Conservation (phyloP, 2,329 filamentous ascomycete genomes). For the Whalleya microplaca region DNA sequence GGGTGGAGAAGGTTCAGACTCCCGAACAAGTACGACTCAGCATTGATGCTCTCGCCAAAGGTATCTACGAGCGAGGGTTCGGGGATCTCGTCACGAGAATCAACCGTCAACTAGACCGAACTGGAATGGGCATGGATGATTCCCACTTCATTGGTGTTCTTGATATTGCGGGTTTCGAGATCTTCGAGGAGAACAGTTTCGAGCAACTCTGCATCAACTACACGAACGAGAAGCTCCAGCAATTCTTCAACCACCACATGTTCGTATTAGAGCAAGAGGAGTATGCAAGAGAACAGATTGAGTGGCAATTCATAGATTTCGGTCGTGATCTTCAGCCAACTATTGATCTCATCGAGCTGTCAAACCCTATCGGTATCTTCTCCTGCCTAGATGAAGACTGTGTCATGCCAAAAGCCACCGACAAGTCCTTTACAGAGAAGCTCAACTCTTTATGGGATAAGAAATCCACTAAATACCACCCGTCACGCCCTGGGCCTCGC, state of each 20-base stretch:
- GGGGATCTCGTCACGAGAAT: conserved; percentile 90
- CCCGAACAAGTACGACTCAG: conserved; percentile 92
- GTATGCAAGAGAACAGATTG: conserved; percentile 95
- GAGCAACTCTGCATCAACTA: conserved; percentile 99
- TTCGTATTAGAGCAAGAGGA: conserved; percentile 98
- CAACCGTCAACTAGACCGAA: conserved; percentile 89
- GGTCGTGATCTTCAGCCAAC: conserved; percentile 96
- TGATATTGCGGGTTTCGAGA: conserved; percentile 98
- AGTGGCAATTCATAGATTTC: conserved; percentile 99
- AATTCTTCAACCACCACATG: conserved; percentile 99
- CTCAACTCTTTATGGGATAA: conserved; percentile 96
- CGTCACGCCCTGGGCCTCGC: conserved; percentile 71
- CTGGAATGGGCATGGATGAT: conserved; percentile 80
- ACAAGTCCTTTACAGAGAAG: conserved; percentile 96
- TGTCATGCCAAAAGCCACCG: conserved; percentile 98
- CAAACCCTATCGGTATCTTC: conserved; percentile 98
- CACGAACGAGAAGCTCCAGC: conserved; percentile 98
- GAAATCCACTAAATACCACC: conserved; percentile 90
- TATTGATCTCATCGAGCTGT: conserved; percentile 93
- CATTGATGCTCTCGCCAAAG: conserved; percentile 90
- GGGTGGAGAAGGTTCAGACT: conserved; percentile 98
- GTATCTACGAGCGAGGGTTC: conserved; percentile 96
- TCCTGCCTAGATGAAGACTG: conserved; percentile 97
- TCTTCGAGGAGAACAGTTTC: conserved; percentile 98
- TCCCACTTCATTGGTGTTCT: conserved; percentile 96